These are phyloP conservation scores for Helotiales sp. DNA, from an alignment of 2,329 filamentous ascomycete species.

Conservation along the genomic window DNA sequence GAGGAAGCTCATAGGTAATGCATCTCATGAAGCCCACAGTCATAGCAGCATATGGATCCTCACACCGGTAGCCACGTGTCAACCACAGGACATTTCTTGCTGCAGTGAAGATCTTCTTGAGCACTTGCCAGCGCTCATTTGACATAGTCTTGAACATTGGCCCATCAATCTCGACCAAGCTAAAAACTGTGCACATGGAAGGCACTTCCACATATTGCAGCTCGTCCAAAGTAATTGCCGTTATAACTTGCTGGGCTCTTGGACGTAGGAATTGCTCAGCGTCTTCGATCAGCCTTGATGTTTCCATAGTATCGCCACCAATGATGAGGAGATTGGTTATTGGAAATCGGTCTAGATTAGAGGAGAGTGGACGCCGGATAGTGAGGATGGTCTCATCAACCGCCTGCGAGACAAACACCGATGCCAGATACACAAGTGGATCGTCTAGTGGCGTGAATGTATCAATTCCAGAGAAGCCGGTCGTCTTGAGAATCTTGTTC, in stretches of 20 bases:
- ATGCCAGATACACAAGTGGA: not conserved
- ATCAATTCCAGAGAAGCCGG: conserved; percentile 36
- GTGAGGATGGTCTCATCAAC: not conserved
- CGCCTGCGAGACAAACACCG: not conserved
- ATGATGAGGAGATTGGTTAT: not conserved
- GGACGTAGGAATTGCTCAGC: not conserved
- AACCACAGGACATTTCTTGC: not conserved
- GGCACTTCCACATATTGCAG: too few relatives aligned
- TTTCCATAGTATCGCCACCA: not conserved
- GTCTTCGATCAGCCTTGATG: not conserved
- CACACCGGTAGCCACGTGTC: not conserved
- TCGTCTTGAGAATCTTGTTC: conserved; percentile 24
- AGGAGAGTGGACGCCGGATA: not conserved
- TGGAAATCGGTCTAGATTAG: not conserved
- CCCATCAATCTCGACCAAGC: not conserved
- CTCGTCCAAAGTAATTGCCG: too few relatives aligned
- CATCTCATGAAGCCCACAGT: not conserved
- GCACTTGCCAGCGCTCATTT: not conserved
- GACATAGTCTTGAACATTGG: not conserved
- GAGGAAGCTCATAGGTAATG: not conserved
- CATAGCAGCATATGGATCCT: not conserved
- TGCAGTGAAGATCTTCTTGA: not conserved
- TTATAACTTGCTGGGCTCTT: not conserved
- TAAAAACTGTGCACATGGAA: not conserved
- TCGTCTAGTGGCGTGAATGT: conserved; percentile 24